phyloP scores from a whole-genome alignment of 352 stramenopile genomes.

The Phytophthora megakarya region DNA sequence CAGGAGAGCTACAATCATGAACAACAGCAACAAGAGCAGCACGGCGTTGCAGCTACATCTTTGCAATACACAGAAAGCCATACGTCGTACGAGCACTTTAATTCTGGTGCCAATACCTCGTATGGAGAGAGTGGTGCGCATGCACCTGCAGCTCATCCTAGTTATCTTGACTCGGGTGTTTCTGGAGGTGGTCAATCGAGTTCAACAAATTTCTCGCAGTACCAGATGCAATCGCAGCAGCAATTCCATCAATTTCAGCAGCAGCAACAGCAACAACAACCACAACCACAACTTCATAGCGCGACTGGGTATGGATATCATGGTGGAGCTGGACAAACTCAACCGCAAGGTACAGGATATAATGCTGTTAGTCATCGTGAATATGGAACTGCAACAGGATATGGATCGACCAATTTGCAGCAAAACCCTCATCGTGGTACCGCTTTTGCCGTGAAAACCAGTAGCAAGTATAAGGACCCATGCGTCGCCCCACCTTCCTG shows the following conservation, averaged over 20 bases:
- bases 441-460: conserved; percentile 39
- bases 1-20: conserved; percentile 8
- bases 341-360: conserved; percentile 18
- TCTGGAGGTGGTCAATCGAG: conserved; percentile 8
- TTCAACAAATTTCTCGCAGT: conserved; percentile 22
- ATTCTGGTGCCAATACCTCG: neutral
- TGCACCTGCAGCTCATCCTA: conserved; percentile 11
- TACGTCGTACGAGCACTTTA: conserved; percentile 10
- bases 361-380: conserved; percentile 13
- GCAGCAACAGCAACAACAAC: conserved; percentile 24
- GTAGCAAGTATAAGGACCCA: conserved; percentile 86
- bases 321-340: conserved; percentile 5
- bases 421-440: conserved; percentile 23
- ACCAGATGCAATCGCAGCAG: conserved; percentile 17
- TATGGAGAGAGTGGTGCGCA: conserved; percentile 14
- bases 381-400: conserved; percentile 19
- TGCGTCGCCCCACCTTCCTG: conserved; percentile 75
- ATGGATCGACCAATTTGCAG: conserved; percentile 6
- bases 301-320: conserved; percentile 15
- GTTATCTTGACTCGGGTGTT: conserved; percentile 19
- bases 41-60: conserved; percentile 10
- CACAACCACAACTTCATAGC: conserved; percentile 19
- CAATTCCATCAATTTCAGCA: conserved; percentile 19
- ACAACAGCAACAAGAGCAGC: conserved; percentile 14
- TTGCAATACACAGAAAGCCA: conserved; percentile 19